phyloP scores from a whole-genome alignment of 805 yeast species.

The Lachancea lanzarotensis region DNA sequence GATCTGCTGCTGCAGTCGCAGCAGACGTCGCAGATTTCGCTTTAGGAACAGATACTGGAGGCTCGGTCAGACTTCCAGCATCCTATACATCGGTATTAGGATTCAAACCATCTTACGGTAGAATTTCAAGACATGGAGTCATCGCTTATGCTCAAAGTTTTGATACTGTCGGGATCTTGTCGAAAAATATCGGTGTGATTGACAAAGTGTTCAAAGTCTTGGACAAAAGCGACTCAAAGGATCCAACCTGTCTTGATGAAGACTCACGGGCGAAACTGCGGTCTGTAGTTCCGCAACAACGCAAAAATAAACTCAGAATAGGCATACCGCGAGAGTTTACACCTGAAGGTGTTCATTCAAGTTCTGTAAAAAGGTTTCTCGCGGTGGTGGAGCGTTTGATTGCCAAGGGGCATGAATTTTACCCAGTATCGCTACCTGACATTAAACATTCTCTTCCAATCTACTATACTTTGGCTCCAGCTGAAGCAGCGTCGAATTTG shows the following conservation, averaged over 20 bases:
- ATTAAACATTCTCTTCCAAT: constrained; percentile 63
- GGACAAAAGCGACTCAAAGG: constrained; percentile 60
- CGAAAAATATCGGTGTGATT: constrained; percentile 42
- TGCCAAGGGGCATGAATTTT: constrained; percentile 44
- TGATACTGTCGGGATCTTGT: constrained; percentile 86
- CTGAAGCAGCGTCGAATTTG: constrained; percentile 91
- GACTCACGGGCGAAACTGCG: constrained; percentile 31
- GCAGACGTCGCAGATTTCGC: constrained; percentile 58
- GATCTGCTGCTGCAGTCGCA: constrained; percentile 89
- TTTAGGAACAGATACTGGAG: constrained; percentile 96
- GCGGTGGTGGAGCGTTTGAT: constrained; percentile 40
- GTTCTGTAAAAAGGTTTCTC: constrained; percentile 44
- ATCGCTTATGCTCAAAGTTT: constrained; percentile 88
- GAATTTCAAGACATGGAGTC: constrained; percentile 88
- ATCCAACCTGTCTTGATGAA: constrained; percentile 61
- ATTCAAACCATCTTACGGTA: constrained; percentile 90
- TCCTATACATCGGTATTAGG: constrained; percentile 80
- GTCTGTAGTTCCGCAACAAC: constrained; percentile 4
- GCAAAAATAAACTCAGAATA: constrained; percentile 36
- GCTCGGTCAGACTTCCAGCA: constrained; percentile 89
- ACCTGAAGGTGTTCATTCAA: constrained; percentile 46
- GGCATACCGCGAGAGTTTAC: constrained; percentile 73
- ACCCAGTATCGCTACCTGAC: constrained; percentile 64
- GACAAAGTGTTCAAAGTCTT: constrained; percentile 47
- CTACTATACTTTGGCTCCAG: constrained; percentile 82